phyloP scores from a whole-genome alignment of 306 rosid genomes.

The Inga oerstediana region DNA sequence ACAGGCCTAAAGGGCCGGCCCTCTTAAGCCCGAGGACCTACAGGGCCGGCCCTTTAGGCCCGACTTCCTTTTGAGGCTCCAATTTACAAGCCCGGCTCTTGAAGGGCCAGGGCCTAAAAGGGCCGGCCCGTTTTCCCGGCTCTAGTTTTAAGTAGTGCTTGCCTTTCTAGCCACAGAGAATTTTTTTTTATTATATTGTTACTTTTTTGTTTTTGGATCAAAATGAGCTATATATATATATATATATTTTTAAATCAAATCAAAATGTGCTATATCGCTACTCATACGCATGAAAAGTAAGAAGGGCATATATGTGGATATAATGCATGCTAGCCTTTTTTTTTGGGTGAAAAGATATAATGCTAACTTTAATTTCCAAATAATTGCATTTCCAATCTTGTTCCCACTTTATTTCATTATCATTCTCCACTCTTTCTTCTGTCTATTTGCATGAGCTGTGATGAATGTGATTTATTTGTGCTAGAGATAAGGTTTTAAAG shows the following conservation, averaged over 20 bases:
- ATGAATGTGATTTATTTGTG: background rate
- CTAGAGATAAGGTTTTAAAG: conserved; percentile 11
- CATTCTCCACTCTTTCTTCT: background rate
- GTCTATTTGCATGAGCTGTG: conserved; percentile 16
- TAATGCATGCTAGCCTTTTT: too few species aligned
- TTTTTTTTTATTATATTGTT: background rate
- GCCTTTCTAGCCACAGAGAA: background rate
- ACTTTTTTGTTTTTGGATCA: background rate
- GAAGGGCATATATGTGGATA: background rate
- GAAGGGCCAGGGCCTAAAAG: too few species aligned
- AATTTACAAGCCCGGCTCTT: too few species aligned
- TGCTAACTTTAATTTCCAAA: background rate
- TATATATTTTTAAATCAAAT: too few species aligned
- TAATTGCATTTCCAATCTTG: background rate
- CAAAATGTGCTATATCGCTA: too few species aligned
- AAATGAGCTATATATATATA: too few species aligned
- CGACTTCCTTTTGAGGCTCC: too few species aligned
- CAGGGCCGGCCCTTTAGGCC: too few species aligned
- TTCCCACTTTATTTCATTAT: background rate
- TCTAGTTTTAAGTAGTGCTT: background rate
- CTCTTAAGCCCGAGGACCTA: too few species aligned
- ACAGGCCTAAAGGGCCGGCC: too few species aligned
- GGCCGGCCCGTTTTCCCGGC: too few species aligned
- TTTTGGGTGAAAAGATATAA: background rate
- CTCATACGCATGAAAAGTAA: background rate